Conservation (phyloP, 2,329 filamentous ascomycete genomes). For the Calonectria crousiana region DNA sequence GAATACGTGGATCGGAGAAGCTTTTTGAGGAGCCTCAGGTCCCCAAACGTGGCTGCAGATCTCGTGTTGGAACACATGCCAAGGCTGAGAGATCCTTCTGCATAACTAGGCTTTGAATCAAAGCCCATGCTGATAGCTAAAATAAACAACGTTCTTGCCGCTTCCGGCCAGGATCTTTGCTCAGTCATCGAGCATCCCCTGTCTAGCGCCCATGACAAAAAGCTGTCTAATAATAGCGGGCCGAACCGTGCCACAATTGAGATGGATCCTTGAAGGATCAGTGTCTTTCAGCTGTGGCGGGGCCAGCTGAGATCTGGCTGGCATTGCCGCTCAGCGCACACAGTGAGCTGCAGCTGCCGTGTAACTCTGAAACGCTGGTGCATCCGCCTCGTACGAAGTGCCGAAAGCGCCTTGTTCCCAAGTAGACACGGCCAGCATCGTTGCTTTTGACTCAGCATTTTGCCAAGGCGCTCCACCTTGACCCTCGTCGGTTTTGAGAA, state of each 20-base stretch:
- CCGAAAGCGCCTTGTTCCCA: not conserved
- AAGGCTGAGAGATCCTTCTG: not conserved
- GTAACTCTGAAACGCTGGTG: not conserved
- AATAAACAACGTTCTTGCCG: not conserved
- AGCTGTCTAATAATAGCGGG: not conserved
- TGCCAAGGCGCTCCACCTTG: not conserved
- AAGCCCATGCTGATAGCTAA: not conserved
- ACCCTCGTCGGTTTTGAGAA: not conserved
- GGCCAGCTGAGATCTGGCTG: not conserved
- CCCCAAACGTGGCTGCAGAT: not conserved
- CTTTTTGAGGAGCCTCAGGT: not conserved
- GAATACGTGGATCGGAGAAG: not conserved
- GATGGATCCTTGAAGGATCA: not conserved
- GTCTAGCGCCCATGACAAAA: slow-evolving; percentile 1
- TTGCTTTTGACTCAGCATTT: not conserved
- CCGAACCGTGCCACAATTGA: not conserved
- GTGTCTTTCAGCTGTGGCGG: not conserved
- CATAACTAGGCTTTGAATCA: not conserved
- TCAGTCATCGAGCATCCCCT: not conserved
- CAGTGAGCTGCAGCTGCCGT: not conserved
- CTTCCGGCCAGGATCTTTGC: not conserved
- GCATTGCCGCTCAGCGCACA: not conserved
- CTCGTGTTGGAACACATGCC: not conserved
- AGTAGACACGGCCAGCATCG: not conserved
- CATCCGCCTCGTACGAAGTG: not conserved